Conservation (phyloP, 1,284 basidiomycete species). For the Dichomitus squalens region DNA sequence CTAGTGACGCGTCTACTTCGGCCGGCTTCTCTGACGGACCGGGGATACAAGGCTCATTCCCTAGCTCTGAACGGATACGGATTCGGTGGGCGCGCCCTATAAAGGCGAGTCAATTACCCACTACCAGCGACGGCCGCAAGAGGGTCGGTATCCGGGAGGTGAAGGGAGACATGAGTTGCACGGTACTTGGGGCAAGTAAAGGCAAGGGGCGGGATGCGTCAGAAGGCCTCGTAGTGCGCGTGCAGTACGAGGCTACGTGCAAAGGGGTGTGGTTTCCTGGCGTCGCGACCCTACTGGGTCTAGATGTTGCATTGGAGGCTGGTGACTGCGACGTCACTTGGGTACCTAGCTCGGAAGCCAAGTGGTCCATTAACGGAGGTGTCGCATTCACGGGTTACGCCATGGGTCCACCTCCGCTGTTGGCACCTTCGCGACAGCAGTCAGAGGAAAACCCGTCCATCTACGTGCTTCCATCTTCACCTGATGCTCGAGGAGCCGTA, state of each 20-base stretch:
- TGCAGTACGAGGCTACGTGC: conserved; percentile 74
- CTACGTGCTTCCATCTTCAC: conserved; percentile 42
- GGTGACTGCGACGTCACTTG: conserved; percentile 69
- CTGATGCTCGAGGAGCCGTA: conserved; percentile 38
- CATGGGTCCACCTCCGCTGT: conserved; percentile 38
- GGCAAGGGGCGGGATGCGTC: conserved; percentile 25
- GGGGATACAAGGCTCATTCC: conserved; percentile 76
- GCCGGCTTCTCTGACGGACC: conserved; percentile 58
- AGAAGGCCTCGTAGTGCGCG: conserved; percentile 66
- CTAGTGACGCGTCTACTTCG: conserved; percentile 67
- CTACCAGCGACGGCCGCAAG: conserved; percentile 53
- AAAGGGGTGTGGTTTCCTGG: conserved; percentile 79
- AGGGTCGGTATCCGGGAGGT: conserved; percentile 69
- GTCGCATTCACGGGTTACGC: conserved; percentile 71
- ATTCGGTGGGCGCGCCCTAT: conserved; percentile 76
- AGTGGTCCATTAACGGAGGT: conserved; percentile 66
- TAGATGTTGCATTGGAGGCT: conserved; percentile 71
- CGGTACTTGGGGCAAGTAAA: conserved; percentile 49
- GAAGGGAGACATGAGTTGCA: conserved; percentile 65
- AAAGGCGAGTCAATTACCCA: conserved; percentile 48
- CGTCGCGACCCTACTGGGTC: conserved; percentile 76
- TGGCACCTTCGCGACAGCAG: conserved; percentile 20
- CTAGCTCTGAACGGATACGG: conserved; percentile 71
- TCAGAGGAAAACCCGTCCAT: conserved; percentile 27
- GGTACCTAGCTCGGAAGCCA: conserved; percentile 49